A percentile compares a stretch with the other conserved stretches of the same genome.
Evolutionary conservation across 2,329 filamentous ascomycete species (phyloP).

Genomic region (Acephala macrosclerotiorum): DNA sequence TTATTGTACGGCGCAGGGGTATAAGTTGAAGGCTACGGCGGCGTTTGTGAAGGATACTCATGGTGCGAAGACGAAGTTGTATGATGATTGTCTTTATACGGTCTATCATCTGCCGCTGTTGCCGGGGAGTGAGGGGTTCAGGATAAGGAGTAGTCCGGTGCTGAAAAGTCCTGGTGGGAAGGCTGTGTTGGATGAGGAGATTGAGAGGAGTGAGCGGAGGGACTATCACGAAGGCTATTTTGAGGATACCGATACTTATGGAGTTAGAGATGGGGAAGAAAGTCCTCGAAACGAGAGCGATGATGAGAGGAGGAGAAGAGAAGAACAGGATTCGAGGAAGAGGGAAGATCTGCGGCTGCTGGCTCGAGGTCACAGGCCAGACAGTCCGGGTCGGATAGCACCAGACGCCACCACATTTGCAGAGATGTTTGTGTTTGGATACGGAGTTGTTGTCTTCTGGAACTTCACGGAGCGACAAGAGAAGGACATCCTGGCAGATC

Average conservation of each 20-base stretch:
- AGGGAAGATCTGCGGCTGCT: slow-evolving; percentile 45
- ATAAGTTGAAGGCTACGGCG: slow-evolving; percentile 87
- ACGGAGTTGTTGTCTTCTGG: slow-evolving; percentile 98
- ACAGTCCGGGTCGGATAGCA: slow-evolving; percentile 65
- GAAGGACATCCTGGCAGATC: slow-evolving; percentile 92
- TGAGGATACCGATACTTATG: slow-evolving; percentile 71
- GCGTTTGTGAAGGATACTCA: slow-evolving; percentile 89
- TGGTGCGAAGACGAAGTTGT: slow-evolving; percentile 91
- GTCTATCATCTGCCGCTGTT: slow-evolving; percentile 93
- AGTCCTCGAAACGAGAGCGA: slow-evolving; percentile 51
- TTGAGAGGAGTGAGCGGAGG: slow-evolving; percentile 88
- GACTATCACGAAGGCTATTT: slow-evolving; percentile 94
- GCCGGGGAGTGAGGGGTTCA: slow-evolving; percentile 84
- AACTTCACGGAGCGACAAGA: slow-evolving; percentile 97
- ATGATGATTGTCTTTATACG: slow-evolving; percentile 96
- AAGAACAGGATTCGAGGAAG: slow-evolving; percentile 44
- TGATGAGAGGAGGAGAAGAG: slow-evolving; percentile 41
- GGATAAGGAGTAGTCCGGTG: slow-evolving; percentile 88
- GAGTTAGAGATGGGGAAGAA: slow-evolving; percentile 51
- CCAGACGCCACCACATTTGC: slow-evolving; percentile 81
- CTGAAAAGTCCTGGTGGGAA: slow-evolving; percentile 93
- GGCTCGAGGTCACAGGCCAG: slow-evolving; percentile 50
- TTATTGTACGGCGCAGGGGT: slow-evolving; percentile 94
- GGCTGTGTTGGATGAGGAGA: slow-evolving; percentile 91
- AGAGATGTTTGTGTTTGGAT: slow-evolving; percentile 97